Evolutionary conservation across 2,329 filamentous ascomycete species (phyloP), one percentile per base, ranked within the genome.

Genomic region (Hymenoscyphus albidus): DNA sequence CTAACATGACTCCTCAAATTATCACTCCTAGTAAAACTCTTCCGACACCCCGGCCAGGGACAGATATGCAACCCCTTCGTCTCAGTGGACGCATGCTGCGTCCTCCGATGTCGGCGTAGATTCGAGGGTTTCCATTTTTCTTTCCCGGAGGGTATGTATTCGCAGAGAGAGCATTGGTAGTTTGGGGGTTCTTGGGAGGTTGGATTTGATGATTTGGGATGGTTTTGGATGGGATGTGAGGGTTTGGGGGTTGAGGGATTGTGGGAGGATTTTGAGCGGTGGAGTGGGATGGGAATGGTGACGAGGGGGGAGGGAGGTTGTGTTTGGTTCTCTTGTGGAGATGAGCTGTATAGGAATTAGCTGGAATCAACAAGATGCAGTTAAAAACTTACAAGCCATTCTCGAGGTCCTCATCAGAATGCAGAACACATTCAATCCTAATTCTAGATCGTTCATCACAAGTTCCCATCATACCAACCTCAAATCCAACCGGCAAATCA

Each of bases 91-190:
- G 64, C 54, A 56, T 74, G 72, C 32, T 70, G 70, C 2, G 67
- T 71, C 14, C 65, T 65, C 31, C 69, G 69, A 44, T 73, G 72
- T 3, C 72, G 63, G 5, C 65, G 66, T 2, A 74, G 60, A 27
- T 74, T 74, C 1, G 70, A 73, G 7, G 59, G 58, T 64, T 70
- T 72, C 71, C 71, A 74, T 61, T 68, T 68, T 9, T 73, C 65
- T 55, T 71, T 63, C 18, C 72, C 72, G 2, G 55, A 59, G 5
- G 71, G 69, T 3, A 64, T 42, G 58, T 73, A 70, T 16, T 40
- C 56, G 51, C 71, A 73, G 18, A 59, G 62, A 35, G 65, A 65
- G 48, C 67, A 70, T 64, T 67, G 67, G 10, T 63, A 57, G 31
- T n/a, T n/a, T n/a, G n/a, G n/a, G n/a, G n/a, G n/a, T n/a, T n/a